Evolutionary conservation across 2,329 filamentous ascomycete genomes (phyloP).

Genomic region (Leptographium radiaticola): DNA sequence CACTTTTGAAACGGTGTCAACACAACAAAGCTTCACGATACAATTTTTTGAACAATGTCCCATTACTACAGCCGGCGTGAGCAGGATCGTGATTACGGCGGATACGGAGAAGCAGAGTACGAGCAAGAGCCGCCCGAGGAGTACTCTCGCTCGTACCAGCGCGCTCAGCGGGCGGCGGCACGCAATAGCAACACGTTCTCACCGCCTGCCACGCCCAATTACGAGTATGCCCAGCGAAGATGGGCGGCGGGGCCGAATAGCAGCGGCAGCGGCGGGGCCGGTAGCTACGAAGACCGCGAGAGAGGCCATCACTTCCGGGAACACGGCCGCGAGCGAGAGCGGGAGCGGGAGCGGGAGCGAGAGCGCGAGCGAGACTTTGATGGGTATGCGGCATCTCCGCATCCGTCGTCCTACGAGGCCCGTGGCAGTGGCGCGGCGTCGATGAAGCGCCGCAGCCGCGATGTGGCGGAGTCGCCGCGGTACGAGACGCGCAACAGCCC

Average conservation of each 20-base stretch:
- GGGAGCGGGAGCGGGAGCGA: not conserved
- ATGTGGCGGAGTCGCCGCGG: conserved; percentile 4
- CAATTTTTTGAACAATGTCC: not conserved
- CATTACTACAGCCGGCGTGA: not conserved
- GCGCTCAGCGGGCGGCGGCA: conserved; percentile 3
- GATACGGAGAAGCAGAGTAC: not conserved
- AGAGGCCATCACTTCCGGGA: not conserved
- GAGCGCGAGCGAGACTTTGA: not conserved
- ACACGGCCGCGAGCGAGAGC: not conserved
- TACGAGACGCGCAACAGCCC: not conserved
- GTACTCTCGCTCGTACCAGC: conserved; percentile 7
- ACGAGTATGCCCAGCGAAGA: conserved; percentile 7
- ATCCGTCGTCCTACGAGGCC: conserved; percentile 1
- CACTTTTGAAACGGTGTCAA: not conserved
- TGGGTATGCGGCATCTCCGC: conserved; percentile 6
- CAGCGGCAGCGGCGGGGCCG: not conserved
- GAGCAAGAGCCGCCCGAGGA: conserved; percentile 1
- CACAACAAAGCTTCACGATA: not conserved
- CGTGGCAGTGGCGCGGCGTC: not conserved
- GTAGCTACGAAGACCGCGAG: conserved; percentile 8
- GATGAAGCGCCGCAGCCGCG: not conserved
- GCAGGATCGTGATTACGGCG: not conserved
- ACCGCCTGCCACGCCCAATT: conserved; percentile 6
- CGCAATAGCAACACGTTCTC: conserved; percentile 6
- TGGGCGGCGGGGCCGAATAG: conserved; percentile 1